Evolutionary conservation across 257 asterid species (phyloP).

Genomic region (Coffea eugenioides): DNA sequence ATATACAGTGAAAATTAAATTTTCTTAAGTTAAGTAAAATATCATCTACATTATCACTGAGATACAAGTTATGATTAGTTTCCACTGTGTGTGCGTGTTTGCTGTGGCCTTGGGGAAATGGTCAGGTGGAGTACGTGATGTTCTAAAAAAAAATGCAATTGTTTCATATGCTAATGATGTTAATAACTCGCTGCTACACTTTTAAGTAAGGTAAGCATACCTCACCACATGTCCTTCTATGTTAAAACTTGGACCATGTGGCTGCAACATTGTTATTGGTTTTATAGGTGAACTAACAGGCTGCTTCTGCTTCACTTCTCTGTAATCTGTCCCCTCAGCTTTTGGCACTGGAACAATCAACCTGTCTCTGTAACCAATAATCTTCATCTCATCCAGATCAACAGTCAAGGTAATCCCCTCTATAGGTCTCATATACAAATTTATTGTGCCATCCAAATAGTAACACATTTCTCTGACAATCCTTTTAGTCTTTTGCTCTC

Average conservation of each 20-base stretch:
- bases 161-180: neutral
- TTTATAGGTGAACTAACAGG: neutral
- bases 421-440: slow-evolving; percentile 71
- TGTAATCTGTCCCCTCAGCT: slow-evolving; percentile 53
- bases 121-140: neutral
- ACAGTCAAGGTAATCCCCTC: slow-evolving; percentile 60
- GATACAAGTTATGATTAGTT: neutral
- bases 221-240: slow-evolving; percentile 55
- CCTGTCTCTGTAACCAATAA: slow-evolving; percentile 41
- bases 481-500: slow-evolving; percentile 44
- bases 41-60: neutral
- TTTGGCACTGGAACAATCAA: slow-evolving; percentile 57
- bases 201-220: slow-evolving; percentile 15
- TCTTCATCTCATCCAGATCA: slow-evolving; percentile 65
- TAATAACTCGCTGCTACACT: neutral
- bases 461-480: slow-evolving; percentile 51
- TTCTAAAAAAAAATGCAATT: neutral
- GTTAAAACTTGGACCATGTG: slow-evolving; percentile 34
- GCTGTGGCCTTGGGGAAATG: neutral
- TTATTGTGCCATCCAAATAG: slow-evolving; percentile 59
- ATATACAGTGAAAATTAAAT: neutral
- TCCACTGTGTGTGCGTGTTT: neutral
- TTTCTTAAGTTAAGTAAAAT: neutral
- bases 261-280: slow-evolving; percentile 3
- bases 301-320: slow-evolving; percentile 16